Percentiles rank a stretch among this genome's conserved stretches.
Conservation (phyloP, 257 asterid species). For the Coffea eugenioides region DNA sequence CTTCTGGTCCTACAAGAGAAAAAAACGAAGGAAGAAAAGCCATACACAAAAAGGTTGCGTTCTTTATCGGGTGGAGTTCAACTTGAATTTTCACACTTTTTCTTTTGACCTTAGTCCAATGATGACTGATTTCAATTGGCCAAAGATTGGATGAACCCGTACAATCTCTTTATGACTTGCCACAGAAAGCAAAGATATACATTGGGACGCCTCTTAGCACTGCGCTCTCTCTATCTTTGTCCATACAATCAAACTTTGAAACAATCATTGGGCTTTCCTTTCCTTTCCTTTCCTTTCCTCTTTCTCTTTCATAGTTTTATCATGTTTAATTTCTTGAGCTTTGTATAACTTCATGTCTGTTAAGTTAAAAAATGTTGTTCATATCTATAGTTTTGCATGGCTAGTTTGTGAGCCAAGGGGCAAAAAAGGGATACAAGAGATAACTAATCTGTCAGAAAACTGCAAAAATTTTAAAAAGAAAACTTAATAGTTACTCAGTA, state of each 20-base stretch:
- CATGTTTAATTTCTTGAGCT: neutral
- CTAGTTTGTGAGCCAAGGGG: neutral
- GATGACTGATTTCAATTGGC: conserved; percentile 1
- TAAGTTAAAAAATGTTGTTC: neutral
- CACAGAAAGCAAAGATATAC: neutral
- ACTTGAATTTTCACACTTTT: conserved; percentile 10
- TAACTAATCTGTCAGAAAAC: neutral
- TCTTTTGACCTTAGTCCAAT: conserved; percentile 14
- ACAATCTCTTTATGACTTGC: conserved; percentile 15
- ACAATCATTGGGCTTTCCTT: neutral
- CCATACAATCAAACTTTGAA: neutral
- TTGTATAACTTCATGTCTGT: neutral
- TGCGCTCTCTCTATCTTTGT: neutral
- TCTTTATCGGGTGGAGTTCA: neutral
- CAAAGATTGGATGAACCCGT: conserved; percentile 28
- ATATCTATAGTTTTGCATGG: neutral
- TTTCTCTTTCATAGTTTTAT: no score
- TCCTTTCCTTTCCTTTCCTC: neutral
- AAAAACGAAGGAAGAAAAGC: neutral
- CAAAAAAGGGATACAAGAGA: no score
- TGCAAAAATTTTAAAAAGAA: neutral
- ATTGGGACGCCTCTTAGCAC: neutral
- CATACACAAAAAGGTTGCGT: neutral
- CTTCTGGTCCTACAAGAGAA: neutral
- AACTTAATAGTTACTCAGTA: neutral